phyloP scores from a whole-genome alignment of 345 rosid species.

The Erysimum cheiranthoides region DNA sequence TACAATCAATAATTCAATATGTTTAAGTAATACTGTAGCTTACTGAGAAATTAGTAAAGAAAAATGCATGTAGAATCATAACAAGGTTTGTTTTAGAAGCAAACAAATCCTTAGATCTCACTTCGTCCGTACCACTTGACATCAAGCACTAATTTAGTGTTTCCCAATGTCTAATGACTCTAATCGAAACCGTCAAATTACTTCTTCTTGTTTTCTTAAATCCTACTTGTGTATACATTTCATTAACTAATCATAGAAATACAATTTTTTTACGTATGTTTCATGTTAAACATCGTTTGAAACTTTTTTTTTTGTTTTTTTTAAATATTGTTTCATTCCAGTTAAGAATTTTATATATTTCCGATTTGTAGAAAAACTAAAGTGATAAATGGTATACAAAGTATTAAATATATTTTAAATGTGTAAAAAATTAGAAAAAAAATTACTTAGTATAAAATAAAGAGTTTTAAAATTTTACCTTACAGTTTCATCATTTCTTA shows the following conservation, averaged over 20 bases:
- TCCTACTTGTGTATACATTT: background rate
- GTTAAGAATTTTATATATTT: no score
- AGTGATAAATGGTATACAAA: no score
- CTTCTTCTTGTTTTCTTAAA: slow-evolving; percentile 2
- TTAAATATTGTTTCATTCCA: no score
- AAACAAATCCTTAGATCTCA: slow-evolving; percentile 35
- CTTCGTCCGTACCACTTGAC: slow-evolving; percentile 47
- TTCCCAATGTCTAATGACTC: slow-evolving; percentile 11
- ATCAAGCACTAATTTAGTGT: slow-evolving; percentile 16
- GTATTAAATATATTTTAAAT: no score
- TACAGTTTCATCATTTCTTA: no score
- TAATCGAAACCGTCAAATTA: slow-evolving; percentile 35
- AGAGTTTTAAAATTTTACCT: no score
- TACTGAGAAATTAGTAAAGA: background rate
- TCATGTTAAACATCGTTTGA: background rate
- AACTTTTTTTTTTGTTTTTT: background rate
- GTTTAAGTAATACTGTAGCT: background rate
- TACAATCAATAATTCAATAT: background rate
- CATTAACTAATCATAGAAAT: background rate
- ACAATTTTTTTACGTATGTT: background rate
- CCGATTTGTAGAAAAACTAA: no score
- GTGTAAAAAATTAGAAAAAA: no score
- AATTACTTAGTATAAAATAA: no score
- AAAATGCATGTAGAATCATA: slow-evolving; percentile 19
- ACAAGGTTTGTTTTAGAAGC: slow-evolving; percentile 16